phyloP scores from a whole-genome alignment of 306 rosid genomes.

The Sophora flavescens region DNA sequence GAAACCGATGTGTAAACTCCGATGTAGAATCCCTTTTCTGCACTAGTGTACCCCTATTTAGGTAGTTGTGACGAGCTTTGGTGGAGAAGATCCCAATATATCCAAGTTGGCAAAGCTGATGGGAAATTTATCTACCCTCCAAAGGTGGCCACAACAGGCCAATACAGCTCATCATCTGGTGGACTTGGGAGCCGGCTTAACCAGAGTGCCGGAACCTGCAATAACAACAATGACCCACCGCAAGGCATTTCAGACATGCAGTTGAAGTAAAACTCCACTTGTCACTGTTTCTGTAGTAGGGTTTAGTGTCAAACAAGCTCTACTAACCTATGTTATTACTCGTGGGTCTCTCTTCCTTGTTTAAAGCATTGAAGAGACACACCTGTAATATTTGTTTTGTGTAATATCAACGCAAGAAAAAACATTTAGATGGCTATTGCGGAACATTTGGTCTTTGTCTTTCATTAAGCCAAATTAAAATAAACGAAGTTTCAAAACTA shows the following conservation, averaged over 20 bases:
- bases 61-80: conserved; percentile 48
- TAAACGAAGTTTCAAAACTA: no score
- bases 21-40: no score
- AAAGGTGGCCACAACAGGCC: conserved; percentile 51
- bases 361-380: conserved; percentile 19
- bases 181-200: conserved; percentile 57
- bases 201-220: conserved; percentile 55
- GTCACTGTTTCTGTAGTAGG: conserved; percentile 42
- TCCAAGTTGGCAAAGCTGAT: conserved; percentile 46
- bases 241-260: conserved; percentile 61
- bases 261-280: conserved; percentile 55
- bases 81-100: conserved; percentile 55
- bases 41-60: no score
- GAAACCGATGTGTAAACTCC: no score
- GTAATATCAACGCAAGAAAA: conserved; percentile 23
- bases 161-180: conserved; percentile 63
- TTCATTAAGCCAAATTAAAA: no score
- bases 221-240: conserved; percentile 59
- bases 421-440: background rate
- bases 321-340: conserved; percentile 14
- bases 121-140: conserved; percentile 36
- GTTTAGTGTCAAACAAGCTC: background rate
- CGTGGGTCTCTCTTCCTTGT: conserved; percentile 8
- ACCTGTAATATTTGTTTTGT: conserved; percentile 46
- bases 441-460: no score